A percentile compares a stretch with the other conserved stretches of the same genome.
Conservation (phyloP, 2,329 filamentous ascomycete species). For the Hirsutella minnesotensis region DNA sequence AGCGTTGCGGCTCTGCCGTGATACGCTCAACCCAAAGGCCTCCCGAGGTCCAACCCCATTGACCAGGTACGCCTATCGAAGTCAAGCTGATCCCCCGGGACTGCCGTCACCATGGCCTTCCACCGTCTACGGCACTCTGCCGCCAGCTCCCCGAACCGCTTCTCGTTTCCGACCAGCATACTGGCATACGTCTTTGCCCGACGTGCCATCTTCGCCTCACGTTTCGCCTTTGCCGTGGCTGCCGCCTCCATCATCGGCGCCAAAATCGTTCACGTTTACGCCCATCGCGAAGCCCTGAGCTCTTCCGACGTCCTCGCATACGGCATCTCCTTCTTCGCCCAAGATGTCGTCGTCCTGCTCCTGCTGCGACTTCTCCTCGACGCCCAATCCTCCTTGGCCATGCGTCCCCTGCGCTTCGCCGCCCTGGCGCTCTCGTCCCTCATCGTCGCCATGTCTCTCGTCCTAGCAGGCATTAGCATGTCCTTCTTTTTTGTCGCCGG, state of each 20-base stretch:
- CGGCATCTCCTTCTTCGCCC: slow-evolving; percentile 22
- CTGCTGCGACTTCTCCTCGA: slow-evolving; percentile 19
- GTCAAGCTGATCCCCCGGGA: too few relatives aligned
- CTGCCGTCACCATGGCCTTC: background rate
- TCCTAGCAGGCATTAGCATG: slow-evolving; percentile 12
- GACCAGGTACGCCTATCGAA: too few relatives aligned
- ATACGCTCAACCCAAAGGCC: too few relatives aligned
- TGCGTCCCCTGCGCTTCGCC: slow-evolving; percentile 13
- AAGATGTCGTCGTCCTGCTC: slow-evolving; percentile 19
- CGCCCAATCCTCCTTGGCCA: slow-evolving; percentile 7
- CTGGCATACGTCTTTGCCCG: background rate
- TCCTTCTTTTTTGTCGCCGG: slow-evolving; percentile 19
- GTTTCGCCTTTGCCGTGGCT: slow-evolving; percentile 18
- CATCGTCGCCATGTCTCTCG: slow-evolving; percentile 11
- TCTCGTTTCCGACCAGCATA: background rate
- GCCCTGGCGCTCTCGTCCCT: slow-evolving; percentile 8
- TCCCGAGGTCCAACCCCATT: too few relatives aligned
- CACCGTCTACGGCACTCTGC: background rate
- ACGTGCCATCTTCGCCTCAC: slow-evolving; percentile 6
- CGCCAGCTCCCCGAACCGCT: background rate
- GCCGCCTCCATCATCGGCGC: slow-evolving; percentile 17
- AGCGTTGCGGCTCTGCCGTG: background rate
- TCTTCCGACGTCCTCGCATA: slow-evolving; percentile 16
- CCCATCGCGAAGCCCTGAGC: slow-evolving; percentile 18
- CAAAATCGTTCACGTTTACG: slow-evolving; percentile 20